phyloP scores from a whole-genome alignment of 257 asterid genomes.

The Solanum raphanifolium region DNA sequence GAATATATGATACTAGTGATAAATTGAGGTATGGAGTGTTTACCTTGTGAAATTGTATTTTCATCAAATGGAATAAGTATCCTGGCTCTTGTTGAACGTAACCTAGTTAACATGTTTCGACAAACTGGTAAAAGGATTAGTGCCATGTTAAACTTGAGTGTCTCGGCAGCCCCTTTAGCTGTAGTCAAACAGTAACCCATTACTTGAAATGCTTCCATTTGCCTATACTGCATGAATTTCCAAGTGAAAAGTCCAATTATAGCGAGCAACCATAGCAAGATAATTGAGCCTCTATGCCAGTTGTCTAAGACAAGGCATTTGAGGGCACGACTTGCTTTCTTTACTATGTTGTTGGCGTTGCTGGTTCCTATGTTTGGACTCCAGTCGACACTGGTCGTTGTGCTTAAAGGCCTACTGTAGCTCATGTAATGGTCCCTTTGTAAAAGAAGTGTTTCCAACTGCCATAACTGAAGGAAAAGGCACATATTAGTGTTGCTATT shows the following conservation, averaged over 20 bases:
- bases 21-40: background rate
- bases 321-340: constrained; percentile 11
- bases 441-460: constrained; percentile 71
- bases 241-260: constrained; percentile 69
- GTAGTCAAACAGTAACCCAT: constrained; percentile 79
- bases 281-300: constrained; percentile 72
- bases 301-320: constrained; percentile 37
- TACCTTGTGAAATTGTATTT: constrained; percentile 79
- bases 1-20: background rate
- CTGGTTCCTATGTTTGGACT: constrained; percentile 34
- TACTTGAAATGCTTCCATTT: constrained; percentile 45
- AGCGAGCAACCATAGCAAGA: constrained; percentile 37
- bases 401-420: constrained; percentile 75
- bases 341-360: constrained; percentile 9
- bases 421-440: constrained; percentile 74
- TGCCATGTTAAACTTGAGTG: constrained; percentile 88
- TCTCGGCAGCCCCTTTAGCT: constrained; percentile 93
- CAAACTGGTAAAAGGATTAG: constrained; percentile 78
- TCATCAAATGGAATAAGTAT: constrained; percentile 66
- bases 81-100: constrained; percentile 64
- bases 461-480: constrained; percentile 58
- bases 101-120: constrained; percentile 59
- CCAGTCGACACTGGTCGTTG: constrained; percentile 45
- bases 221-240: constrained; percentile 62
- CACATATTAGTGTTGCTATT: background rate